A percentile compares a stretch with the other conserved stretches of the same genome.
Conservation (phyloP, 257 asterid genomes). For the Euphrasia confusa region DNA sequence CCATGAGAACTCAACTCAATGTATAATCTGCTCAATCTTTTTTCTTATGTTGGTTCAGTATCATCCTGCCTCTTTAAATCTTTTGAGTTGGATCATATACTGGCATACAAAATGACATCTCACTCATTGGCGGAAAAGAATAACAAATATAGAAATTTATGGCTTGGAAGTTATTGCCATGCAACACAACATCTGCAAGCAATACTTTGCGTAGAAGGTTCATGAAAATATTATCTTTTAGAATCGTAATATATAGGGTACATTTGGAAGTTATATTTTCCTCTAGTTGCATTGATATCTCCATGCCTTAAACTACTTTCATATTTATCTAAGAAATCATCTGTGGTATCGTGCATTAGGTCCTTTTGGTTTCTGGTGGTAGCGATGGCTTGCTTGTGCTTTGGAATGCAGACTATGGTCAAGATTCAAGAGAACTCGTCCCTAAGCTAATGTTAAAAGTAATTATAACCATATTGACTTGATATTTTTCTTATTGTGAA, state of each 20-base stretch:
- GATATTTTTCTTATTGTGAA: constrained; percentile 13
- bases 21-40: background rate
- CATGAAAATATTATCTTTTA: background rate
- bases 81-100: background rate
- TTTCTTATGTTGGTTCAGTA: background rate
- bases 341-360: constrained; percentile 42
- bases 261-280: background rate
- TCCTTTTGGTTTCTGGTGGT: constrained; percentile 97
- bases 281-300: constrained; percentile 2
- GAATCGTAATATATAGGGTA: background rate
- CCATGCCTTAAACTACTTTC: constrained; percentile 2
- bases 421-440: constrained; percentile 94
- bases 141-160: background rate
- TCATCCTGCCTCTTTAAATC: background rate
- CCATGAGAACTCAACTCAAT: background rate
- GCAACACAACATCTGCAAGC: constrained; percentile 11
- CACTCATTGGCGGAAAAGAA: constrained; percentile 11
- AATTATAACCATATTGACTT: constrained; percentile 23
- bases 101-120: constrained; percentile 7
- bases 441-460: constrained; percentile 94
- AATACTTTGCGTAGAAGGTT: constrained; percentile 7
- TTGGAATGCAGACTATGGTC: constrained; percentile 96
- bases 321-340: background rate
- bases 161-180: constrained; percentile 9
- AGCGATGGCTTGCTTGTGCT: constrained; percentile 92